phyloP scores from a whole-genome alignment of 2,329 filamentous ascomycete genomes.

The Teratosphaeria zuluensis region DNA sequence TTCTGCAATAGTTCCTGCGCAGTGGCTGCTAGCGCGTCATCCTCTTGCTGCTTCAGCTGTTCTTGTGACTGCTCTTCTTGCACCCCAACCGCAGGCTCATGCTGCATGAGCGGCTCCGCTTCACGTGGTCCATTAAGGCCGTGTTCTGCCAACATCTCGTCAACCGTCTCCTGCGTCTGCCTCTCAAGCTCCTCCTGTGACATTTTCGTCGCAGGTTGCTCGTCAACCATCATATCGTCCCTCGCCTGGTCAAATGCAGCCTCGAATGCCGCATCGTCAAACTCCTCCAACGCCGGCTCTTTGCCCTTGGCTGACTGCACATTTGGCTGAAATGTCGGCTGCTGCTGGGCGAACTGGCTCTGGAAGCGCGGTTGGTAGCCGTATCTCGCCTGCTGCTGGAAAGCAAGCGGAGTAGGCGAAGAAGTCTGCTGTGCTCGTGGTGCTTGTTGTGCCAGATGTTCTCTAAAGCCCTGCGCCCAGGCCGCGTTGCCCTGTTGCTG shows the following conservation, averaged over 20 bases:
- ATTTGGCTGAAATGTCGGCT: constrained; percentile 4
- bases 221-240: constrained; percentile 27
- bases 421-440: constrained; percentile 18
- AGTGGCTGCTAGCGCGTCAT: constrained; percentile 61
- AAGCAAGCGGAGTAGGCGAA: constrained; percentile 19
- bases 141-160: neutral
- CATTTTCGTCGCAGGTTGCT: neutral
- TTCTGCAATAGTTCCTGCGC: constrained; percentile 61
- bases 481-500: constrained; percentile 31
- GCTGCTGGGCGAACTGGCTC: constrained; percentile 17
- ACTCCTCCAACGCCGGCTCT: constrained; percentile 30
- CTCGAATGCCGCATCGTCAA: constrained; percentile 48
- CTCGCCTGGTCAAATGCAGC: constrained; percentile 43
- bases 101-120: neutral
- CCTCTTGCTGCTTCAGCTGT: constrained; percentile 29
- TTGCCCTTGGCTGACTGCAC: constrained; percentile 20
- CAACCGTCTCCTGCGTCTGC: neutral
- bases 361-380: constrained; percentile 18
- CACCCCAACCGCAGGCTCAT: neutral
- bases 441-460: constrained; percentile 29
- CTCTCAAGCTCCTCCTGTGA: neutral
- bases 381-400: constrained; percentile 23
- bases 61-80: constrained; percentile 1
- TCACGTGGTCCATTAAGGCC: neutral
- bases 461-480: constrained; percentile 54